Conservation (phyloP, 495 filamentous ascomycete genomes). For the Chlorociboria aeruginascens region DNA sequence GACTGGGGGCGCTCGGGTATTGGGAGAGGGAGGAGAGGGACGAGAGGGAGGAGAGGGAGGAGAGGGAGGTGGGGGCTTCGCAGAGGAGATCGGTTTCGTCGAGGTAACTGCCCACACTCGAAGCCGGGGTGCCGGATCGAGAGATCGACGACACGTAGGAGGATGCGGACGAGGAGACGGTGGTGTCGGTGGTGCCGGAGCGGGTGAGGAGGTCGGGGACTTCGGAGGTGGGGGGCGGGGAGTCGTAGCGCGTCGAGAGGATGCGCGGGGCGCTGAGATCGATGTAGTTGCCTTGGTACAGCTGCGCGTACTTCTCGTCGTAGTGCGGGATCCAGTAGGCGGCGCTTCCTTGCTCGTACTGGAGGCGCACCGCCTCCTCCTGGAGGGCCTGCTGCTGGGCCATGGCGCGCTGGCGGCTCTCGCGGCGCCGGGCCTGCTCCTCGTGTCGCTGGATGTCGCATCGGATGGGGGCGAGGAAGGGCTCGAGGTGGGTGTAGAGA, state of each 20-base stretch:
- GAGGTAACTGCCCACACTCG: constrained; percentile 14
- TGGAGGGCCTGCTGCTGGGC: constrained; percentile 2
- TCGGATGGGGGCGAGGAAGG: constrained; percentile 79
- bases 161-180: constrained; percentile 11
- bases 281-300: constrained; percentile 5
- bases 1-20: neutral
- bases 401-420: constrained; percentile 4
- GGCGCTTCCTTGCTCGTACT: constrained; percentile 1
- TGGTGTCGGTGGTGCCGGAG: constrained; percentile 9
- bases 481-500: constrained; percentile 75
- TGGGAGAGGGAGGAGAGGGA: neutral
- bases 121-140: constrained; percentile 14
- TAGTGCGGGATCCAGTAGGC: constrained; percentile 8
- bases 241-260: constrained; percentile 3
- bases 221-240: constrained; percentile 16
- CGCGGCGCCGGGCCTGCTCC: constrained; percentile 2
- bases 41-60: neutral
- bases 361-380: neutral
- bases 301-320: constrained; percentile 1
- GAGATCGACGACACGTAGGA: constrained; percentile 10
- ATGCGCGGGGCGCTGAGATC: neutral
- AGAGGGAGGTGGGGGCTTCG: neutral
- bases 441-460: constrained; percentile 11
- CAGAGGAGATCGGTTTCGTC: constrained; percentile 4
- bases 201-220: constrained; percentile 14